phyloP scores from a whole-genome alignment of 2,329 filamentous ascomycete genomes.

The Xylaria arbuscula region DNA sequence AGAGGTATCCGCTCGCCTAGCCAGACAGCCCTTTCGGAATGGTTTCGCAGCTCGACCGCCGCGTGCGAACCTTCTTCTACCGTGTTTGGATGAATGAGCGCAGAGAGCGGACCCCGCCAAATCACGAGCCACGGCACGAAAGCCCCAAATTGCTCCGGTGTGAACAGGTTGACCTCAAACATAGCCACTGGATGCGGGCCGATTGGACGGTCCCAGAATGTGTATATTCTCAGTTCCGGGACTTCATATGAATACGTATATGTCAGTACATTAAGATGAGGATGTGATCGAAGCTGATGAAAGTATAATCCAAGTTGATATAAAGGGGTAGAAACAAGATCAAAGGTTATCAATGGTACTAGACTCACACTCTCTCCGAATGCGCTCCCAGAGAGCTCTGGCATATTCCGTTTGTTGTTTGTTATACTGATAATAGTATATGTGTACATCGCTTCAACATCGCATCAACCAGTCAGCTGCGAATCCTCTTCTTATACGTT shows the following conservation, averaged over 20 bases:
- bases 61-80: slow-evolving; percentile 47
- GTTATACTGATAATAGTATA: slow-evolving; percentile 80
- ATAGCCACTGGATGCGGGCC: slow-evolving; percentile 87
- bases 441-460: slow-evolving; percentile 75
- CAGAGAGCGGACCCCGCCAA: slow-evolving; percentile 82
- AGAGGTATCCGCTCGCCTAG: slow-evolving; percentile 75
- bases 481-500: not conserved
- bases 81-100: slow-evolving; percentile 85
- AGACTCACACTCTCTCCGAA: slow-evolving; percentile 78
- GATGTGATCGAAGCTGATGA: not conserved
- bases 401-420: slow-evolving; percentile 74
- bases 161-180: slow-evolving; percentile 93
- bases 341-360: not conserved
- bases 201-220: slow-evolving; percentile 78
- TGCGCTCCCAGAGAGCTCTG: slow-evolving; percentile 77
- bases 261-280: not conserved
- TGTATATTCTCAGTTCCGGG: slow-evolving; percentile 85
- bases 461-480: slow-evolving; percentile 3
- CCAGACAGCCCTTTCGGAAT: slow-evolving; percentile 78
- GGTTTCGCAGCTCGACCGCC: slow-evolving; percentile 62
- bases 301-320: not conserved
- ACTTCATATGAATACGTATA: slow-evolving; percentile 63
- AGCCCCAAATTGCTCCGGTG: slow-evolving; percentile 87
- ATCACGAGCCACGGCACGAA: slow-evolving; percentile 88
- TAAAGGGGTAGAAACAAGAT: not conserved